Base-by-base conservation (phyloP, 2,329 filamentous ascomycete genomes). In the Colletotrichum costaricense region DNA sequence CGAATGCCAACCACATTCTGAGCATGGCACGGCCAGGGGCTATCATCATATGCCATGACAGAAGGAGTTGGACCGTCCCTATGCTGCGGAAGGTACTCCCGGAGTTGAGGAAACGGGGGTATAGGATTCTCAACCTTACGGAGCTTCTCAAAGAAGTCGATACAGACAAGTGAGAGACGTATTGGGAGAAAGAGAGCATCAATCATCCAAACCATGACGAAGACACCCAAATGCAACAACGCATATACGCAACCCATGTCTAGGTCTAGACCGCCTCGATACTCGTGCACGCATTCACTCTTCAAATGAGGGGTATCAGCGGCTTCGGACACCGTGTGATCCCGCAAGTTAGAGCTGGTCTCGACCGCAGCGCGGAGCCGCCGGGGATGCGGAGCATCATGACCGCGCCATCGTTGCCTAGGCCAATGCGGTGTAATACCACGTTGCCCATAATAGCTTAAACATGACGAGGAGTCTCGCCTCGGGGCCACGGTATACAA, bases 21-120 rank as follows among this genome's bases (percentile, higher is more conserved):
- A 95, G 93, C 83, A 95, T 95, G 93, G 86, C 93, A 46, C 86
- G 89, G 59, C 92, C 93, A 0, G 95, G 95, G 0, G 92, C 90
- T 33, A 93, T 98, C 70, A 92, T 98, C 74, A 92, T 98, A 64
- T 95, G 94, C 79, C 95, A 98, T 84, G 95, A 98, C 84, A 82
- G 95, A 76, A 87, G 95, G 78, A 85, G 87, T n/a, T 97, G 95
- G 94, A 97, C 94, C 30, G 86, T 88, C 60, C 93, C 93, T 0
- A 97, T 97, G 94, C 80, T 97, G 82, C 85, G 86, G 52, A 88
- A 85, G 73, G 92, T 97, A 52, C 81, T 98, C 76, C 93, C 93
- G 0, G 92, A 94, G 79, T 84, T 97, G 78, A 91, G 85, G 81
- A 85, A 85, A 74, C 87, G 89, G 75, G 94, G 94, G 0, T 97